A percentile compares a stretch with the other conserved stretches of the same genome.
Conservation (phyloP, 108 stramenopile genomes). For the Discostella stelligeroides region DNA sequence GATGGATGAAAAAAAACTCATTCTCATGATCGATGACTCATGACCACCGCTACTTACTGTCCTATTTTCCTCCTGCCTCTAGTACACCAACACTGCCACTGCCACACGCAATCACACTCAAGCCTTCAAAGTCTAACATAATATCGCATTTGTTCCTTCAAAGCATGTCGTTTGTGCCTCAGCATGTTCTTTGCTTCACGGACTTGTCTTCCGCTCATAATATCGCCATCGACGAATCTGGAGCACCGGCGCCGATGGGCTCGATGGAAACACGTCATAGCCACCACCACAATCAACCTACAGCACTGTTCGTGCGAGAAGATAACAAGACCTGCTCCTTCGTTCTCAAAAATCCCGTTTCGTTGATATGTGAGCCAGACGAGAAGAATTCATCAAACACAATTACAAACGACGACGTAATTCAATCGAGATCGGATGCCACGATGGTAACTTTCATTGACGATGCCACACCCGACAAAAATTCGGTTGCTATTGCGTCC, state of each 20-base stretch:
- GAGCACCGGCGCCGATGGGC: not conserved
- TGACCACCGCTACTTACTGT: too few species aligned
- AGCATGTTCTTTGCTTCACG: conserved; percentile 10
- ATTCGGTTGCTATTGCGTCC: conserved; percentile 7
- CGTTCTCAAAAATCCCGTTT: conserved; percentile 9
- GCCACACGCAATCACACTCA: too few species aligned
- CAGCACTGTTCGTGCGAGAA: conserved; percentile 26
- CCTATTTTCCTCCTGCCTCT: too few species aligned
- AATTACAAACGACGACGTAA: not conserved
- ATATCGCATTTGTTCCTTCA: too few species aligned
- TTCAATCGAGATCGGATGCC: not conserved
- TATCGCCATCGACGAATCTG: not conserved
- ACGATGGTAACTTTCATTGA: not conserved
- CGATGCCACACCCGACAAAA: not conserved
- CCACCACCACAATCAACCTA: not conserved
- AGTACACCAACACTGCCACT: too few species aligned
- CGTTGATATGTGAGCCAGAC: conserved; percentile 1
- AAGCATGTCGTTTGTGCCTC: too few species aligned
- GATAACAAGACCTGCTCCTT: conserved; percentile 41
- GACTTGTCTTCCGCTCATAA: conserved; percentile 2
- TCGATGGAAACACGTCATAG: not conserved
- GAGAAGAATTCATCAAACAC: too few species aligned
- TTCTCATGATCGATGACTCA: too few species aligned
- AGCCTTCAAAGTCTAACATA: too few species aligned
- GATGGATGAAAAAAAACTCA: too few species aligned